phyloP scores from a whole-genome alignment of 441 rosid genomes.

The Adansonia madagascariensis region DNA sequence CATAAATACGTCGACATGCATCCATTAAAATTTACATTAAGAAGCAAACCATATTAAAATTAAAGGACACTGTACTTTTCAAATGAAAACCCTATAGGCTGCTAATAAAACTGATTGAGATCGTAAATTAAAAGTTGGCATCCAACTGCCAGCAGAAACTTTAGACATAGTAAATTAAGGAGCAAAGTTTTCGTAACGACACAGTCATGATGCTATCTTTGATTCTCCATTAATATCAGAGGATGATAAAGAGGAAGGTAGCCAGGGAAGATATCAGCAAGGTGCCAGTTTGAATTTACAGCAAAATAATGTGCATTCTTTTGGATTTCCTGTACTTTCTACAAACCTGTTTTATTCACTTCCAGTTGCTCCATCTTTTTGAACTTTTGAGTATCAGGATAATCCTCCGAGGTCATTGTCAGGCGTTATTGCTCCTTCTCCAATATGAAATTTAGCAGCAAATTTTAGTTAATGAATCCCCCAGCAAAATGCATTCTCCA shows the following conservation, averaged over 20 bases:
- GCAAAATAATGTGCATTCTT: not conserved
- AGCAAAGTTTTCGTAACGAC: not conserved
- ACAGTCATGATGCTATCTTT: not conserved
- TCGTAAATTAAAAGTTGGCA: not conserved
- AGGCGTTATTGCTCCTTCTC: constrained; percentile 21
- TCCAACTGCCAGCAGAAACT: not conserved
- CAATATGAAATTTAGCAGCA: constrained; percentile 28
- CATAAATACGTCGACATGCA: not conserved
- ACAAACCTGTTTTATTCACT: constrained; percentile 41
- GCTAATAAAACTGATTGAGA: not conserved
- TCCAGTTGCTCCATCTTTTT: constrained; percentile 35
- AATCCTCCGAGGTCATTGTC: constrained; percentile 23
- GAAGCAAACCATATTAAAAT: not conserved
- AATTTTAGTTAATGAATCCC: not conserved
- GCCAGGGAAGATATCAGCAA: not conserved
- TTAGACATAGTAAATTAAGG: not conserved
- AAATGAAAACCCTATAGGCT: constrained; percentile 1
- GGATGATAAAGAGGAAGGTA: not conserved
- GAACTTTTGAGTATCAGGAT: constrained; percentile 16
- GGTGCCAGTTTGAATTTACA: not conserved
- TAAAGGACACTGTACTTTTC: not conserved
- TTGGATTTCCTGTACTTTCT: not conserved
- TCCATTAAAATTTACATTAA: not conserved
- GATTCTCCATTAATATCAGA: not conserved
- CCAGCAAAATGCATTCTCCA: constrained; percentile 17